These are phyloP conservation scores for Leccinum incarnatum DNA, from an alignment of 768 basidiomycete genomes.

Conservation along the genomic window DNA sequence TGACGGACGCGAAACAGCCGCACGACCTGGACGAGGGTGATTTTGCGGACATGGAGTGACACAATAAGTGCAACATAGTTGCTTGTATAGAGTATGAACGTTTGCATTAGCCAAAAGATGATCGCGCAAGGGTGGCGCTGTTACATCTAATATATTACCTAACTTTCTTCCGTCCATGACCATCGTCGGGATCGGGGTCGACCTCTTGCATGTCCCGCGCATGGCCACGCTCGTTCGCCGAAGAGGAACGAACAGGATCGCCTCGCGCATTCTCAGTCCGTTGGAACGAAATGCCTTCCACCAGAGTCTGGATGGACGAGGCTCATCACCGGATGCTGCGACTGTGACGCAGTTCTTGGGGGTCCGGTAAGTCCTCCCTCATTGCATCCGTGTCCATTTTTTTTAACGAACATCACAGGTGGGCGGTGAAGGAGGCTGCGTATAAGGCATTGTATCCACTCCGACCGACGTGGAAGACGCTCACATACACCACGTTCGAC, in stretches of 20 bases:
- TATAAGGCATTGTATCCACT: constrained; percentile 82
- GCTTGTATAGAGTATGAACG: neutral
- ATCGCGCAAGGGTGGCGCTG: too few species aligned
- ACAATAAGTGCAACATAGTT: neutral
- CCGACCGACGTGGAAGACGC: constrained; percentile 71
- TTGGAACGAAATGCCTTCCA: constrained; percentile 39
- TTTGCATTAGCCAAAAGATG: neutral
- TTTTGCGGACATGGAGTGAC: constrained; percentile 72
- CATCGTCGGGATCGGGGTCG: constrained; percentile 74
- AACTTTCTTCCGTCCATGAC: constrained; percentile 37
- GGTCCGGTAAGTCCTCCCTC: constrained; percentile 52
- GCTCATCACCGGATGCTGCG: neutral
- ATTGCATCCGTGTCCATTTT: neutral
- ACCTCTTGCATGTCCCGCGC: constrained; percentile 68
- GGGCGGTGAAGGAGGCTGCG: constrained; percentile 81
- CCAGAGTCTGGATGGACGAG: constrained; percentile 13
- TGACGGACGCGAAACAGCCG: constrained; percentile 49
- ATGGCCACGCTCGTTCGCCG: constrained; percentile 54
- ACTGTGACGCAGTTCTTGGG: constrained; percentile 52
- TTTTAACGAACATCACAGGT: constrained; percentile 42
- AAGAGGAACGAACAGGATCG: constrained; percentile 45
- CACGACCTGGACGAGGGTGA: constrained; percentile 93
- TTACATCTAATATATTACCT: neutral
- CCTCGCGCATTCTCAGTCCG: constrained; percentile 60
- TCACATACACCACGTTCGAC: constrained; percentile 46